Evolutionary conservation across 345 rosid species (phyloP).

Genomic region (Moricandia moricandioides): DNA sequence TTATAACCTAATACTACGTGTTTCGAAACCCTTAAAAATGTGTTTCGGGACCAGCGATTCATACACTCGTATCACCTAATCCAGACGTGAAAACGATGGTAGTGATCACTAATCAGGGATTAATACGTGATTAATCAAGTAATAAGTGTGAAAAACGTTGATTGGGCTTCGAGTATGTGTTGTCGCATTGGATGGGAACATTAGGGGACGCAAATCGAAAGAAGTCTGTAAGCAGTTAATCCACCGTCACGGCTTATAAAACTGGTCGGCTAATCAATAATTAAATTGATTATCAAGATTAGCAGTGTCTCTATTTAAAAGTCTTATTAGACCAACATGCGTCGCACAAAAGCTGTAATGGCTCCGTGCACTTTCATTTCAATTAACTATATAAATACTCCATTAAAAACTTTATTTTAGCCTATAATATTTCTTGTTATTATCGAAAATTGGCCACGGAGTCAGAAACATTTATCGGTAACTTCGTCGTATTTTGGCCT

Average conservation of each 20-base stretch:
- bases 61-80: neutral
- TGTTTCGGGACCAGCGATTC: neutral
- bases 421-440: neutral
- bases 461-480: slow-evolving; percentile 24
- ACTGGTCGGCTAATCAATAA: slow-evolving; percentile 29
- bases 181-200: slow-evolving; percentile 33
- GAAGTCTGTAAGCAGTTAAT: slow-evolving; percentile 23
- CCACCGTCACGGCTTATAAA: slow-evolving; percentile 30
- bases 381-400: neutral
- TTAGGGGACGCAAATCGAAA: slow-evolving; percentile 27
- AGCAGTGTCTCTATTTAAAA: slow-evolving; percentile 15
- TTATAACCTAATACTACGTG: neutral
- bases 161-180: slow-evolving; percentile 18
- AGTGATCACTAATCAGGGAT: slow-evolving; percentile 5
- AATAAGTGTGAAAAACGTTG: slow-evolving; percentile 7
- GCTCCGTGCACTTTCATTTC: slow-evolving; percentile 31
- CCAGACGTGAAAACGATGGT: neutral
- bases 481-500: slow-evolving; percentile 28
- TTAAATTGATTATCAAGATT: slow-evolving; percentile 19
- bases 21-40: neutral
- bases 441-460: slow-evolving; percentile 18
- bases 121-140: slow-evolving; percentile 14
- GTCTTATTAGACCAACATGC: slow-evolving; percentile 36
- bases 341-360: slow-evolving; percentile 30
- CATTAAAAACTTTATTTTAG: neutral